Evolutionary conservation across 2,329 filamentous ascomycete species (phyloP), one percentile per base, ranked within the genome.

Genomic region (Aspergillus novoparasiticus): DNA sequence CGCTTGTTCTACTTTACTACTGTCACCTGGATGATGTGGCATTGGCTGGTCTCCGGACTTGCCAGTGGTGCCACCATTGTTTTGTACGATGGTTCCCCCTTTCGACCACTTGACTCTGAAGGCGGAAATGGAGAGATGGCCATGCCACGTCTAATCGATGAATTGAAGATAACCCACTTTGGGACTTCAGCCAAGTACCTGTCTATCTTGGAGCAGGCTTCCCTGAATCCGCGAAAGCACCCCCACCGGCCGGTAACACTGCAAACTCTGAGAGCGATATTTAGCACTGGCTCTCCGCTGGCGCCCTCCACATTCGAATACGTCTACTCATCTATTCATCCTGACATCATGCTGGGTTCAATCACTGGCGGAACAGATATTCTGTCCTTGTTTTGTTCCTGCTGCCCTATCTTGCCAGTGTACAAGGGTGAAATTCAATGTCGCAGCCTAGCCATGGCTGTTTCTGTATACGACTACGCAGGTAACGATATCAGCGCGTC

Each of bases 1-100:
- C 86, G 90, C 23, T 84, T 97, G 73, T 91, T 97, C 77, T 97
- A 97, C 81, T 97, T 94, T 80, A 97, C 93, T 1, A 97, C 94
- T 4, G 93, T 90, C 12, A 96, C 93, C 0, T 97, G 94, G 95
- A 98, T 99, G 94, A 98, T 98, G 94, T 97, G 94, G 93, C 94
- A 98, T 76, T 98, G 94, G 94, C 89, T 94, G 46, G 86, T 97
- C 23, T 94, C 92, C 1, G 92, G 90, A 6, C 87, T 98, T 4
- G 91, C 94, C 11, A 89, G 88, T 34, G 94, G 94, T 59, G 87
- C 91, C 12, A 94, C 92, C 0, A 82, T 98, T 14, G 85, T 98
- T 23, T 84, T 98, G 4, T 99, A 97, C 78, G 92, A 96, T 59
- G 95, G 95, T 55, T 96, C 92, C 0, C 95, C 95, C 0, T 98